These are phyloP conservation scores for Mrakia hoshinonis DNA, from an alignment of 768 basidiomycete genomes.

Conservation along the genomic window DNA sequence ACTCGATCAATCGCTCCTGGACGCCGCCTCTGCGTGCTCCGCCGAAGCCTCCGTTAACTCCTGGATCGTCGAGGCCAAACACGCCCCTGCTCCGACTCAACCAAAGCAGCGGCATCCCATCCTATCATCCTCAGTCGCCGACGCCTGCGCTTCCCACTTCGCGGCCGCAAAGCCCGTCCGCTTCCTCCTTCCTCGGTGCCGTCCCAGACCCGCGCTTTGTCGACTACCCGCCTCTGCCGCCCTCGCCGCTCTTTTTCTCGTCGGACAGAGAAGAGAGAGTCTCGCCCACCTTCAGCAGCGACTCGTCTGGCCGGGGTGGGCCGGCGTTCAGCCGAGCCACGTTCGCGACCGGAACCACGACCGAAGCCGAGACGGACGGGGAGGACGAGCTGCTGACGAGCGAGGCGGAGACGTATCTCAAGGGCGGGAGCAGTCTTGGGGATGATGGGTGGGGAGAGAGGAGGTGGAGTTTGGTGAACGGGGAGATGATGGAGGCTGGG, in stretches of 20 bases:
- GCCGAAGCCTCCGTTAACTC: not conserved
- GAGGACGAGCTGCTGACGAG: constrained; percentile 4
- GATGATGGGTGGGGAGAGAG: constrained; percentile 5
- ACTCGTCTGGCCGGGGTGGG: not conserved
- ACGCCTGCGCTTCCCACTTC: too few species aligned
- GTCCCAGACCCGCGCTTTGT: too few species aligned
- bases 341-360: not conserved
- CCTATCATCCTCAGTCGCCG: too few species aligned
- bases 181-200: too few species aligned
- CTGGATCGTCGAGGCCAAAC: not conserved
- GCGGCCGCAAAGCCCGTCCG: too few species aligned
- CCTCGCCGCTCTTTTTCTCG: too few species aligned
- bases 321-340: not conserved
- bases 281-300: too few species aligned
- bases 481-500: not conserved
- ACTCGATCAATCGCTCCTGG: not conserved
- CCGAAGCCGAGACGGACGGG: too few species aligned
- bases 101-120: too few species aligned
- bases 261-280: too few species aligned
- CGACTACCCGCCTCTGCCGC: too few species aligned
- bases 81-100: not conserved
- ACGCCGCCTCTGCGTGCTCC: not conserved
- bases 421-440: not conserved
- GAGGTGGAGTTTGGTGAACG: constrained; percentile 2
- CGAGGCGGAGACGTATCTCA: not conserved